Evolutionary conservation across 2,329 filamentous ascomycete genomes (phyloP).

Genomic region (Claviceps paspali): DNA sequence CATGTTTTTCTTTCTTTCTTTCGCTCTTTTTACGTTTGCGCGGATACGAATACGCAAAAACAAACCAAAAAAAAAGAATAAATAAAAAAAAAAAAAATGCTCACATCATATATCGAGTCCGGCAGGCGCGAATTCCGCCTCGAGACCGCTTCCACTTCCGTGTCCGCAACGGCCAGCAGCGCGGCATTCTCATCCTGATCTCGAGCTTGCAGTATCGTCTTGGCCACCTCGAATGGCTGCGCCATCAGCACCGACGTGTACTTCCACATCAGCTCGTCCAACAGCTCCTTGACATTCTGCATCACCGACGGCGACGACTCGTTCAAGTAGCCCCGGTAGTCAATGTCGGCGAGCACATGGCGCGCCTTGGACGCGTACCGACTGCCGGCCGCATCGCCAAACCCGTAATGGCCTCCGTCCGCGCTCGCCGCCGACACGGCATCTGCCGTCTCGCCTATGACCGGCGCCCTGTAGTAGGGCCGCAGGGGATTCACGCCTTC

Average conservation of each 20-base stretch:
- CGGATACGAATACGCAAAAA: too few relatives aligned
- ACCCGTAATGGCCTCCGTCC: constrained; percentile 26
- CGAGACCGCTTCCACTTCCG: constrained; percentile 11
- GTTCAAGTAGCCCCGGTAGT: constrained; percentile 76
- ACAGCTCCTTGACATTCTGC: constrained; percentile 57
- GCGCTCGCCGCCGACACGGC: constrained; percentile 23
- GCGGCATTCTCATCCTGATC: constrained; percentile 34
- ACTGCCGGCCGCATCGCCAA: constrained; percentile 25
- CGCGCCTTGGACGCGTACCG: constrained; percentile 45
- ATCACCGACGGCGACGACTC: constrained; percentile 62
- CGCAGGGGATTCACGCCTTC: constrained; percentile 47
- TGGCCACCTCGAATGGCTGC: constrained; percentile 94
- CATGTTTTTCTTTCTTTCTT: too few relatives aligned
- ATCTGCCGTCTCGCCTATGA: constrained; percentile 33
- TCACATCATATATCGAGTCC: constrained; percentile 22
- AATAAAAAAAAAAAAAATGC: constrained; percentile 2
- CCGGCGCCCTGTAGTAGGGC: constrained; percentile 52
- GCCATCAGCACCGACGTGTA: constrained; percentile 80
- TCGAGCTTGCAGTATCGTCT: constrained; percentile 74
- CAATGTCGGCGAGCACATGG: constrained; percentile 76
- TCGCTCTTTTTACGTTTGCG: too few relatives aligned
- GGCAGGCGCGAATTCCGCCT: constrained; percentile 18
- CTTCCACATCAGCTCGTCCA: constrained; percentile 82
- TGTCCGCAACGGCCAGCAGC: constrained; percentile 10
- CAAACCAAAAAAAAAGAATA: too few relatives aligned